Percentiles rank a stretch among this genome's conserved stretches.
phyloP scores from a whole-genome alignment of 805 yeast genomes.

The Wickerhamomyces sydowiorum region DNA sequence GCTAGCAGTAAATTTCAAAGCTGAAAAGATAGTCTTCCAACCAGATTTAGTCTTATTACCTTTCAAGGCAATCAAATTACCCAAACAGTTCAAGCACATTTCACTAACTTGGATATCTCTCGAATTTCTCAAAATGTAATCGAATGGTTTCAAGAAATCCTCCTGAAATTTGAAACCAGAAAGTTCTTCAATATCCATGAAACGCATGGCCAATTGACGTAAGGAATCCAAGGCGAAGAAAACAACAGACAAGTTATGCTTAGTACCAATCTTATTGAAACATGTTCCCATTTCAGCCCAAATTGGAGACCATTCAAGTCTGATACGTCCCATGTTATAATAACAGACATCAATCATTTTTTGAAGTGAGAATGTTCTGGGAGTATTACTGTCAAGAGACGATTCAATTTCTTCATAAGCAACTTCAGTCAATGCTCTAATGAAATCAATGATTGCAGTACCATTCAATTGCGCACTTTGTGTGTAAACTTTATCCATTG shows the following conservation, averaged over 20 bases:
- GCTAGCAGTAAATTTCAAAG: conserved; percentile 68
- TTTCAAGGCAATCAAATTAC: conserved; percentile 76
- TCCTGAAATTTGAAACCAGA: conserved; percentile 94
- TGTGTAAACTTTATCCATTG: conserved; percentile 83
- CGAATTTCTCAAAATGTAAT: conserved; percentile 66
- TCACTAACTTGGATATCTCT: conserved; percentile 68
- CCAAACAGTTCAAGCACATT: conserved; percentile 84
- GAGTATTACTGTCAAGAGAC: conserved; percentile 73
- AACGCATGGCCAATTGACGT: conserved; percentile 87
- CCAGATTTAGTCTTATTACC: conserved; percentile 80
- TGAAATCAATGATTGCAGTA: conserved; percentile 80
- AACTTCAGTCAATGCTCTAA: conserved; percentile 79
- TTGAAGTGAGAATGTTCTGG: conserved; percentile 88
- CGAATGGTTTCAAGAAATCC: conserved; percentile 89
- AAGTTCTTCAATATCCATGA: conserved; percentile 88
- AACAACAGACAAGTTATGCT: conserved; percentile 67
- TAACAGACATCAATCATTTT: conserved; percentile 97
- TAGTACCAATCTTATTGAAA: conserved; percentile 81
- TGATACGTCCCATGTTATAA: conserved; percentile 93
- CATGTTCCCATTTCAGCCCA: conserved; percentile 93
- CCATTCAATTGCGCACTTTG: conserved; percentile 77
- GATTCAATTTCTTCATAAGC: conserved; percentile 89
- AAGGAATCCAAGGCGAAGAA: conserved; percentile 91
- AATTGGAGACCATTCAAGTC: conserved; percentile 92
- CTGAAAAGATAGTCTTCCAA: conserved; percentile 85